Evolutionary conservation across 225 moss, liverwort and hornwort genomes (phyloP).

Genomic region (Physcomitrium patens): DNA sequence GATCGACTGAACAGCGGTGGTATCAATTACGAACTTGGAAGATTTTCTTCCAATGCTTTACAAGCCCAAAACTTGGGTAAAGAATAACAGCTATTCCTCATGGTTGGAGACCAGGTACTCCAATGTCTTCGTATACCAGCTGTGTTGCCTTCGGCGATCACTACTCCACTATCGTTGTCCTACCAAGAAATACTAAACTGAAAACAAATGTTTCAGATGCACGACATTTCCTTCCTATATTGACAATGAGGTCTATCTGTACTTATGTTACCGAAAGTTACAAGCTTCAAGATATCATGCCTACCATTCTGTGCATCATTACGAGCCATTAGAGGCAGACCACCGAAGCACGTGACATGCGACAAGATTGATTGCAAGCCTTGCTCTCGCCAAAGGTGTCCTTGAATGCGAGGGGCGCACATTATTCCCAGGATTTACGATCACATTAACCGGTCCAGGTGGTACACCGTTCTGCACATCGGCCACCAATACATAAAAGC

Average conservation of each 20-base stretch:
- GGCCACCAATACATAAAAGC: not conserved
- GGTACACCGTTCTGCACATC: slow-evolving; percentile 55
- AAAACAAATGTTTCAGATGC: slow-evolving; percentile 48
- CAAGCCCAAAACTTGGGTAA: slow-evolving; percentile 52
- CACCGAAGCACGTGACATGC: slow-evolving; percentile 90
- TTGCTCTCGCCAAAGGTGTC: slow-evolving; percentile 79
- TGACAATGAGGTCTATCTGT: slow-evolving; percentile 39
- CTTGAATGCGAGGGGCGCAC: slow-evolving; percentile 65
- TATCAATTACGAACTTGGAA: slow-evolving; percentile 50
- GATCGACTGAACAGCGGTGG: too few species aligned
- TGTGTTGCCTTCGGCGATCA: slow-evolving; percentile 59
- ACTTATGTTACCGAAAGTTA: slow-evolving; percentile 39
- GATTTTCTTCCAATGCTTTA: slow-evolving; percentile 60
- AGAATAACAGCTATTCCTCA: slow-evolving; percentile 55
- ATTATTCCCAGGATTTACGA: slow-evolving; percentile 41
- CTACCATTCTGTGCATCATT: slow-evolving; percentile 34
- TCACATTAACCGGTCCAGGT: slow-evolving; percentile 44
- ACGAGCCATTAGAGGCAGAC: slow-evolving; percentile 80
- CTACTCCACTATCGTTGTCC: slow-evolving; percentile 37
- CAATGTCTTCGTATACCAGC: slow-evolving; percentile 45
- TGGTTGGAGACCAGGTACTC: slow-evolving; percentile 38
- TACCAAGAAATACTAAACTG: slow-evolving; percentile 42
- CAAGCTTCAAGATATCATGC: slow-evolving; percentile 23
- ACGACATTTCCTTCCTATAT: slow-evolving; percentile 24
- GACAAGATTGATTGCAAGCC: slow-evolving; percentile 84